Percentiles rank a stretch among this genome's conserved stretches.
phyloP scores from a whole-genome alignment of 2,329 filamentous ascomycete genomes.

The Penicillium glabrum region DNA sequence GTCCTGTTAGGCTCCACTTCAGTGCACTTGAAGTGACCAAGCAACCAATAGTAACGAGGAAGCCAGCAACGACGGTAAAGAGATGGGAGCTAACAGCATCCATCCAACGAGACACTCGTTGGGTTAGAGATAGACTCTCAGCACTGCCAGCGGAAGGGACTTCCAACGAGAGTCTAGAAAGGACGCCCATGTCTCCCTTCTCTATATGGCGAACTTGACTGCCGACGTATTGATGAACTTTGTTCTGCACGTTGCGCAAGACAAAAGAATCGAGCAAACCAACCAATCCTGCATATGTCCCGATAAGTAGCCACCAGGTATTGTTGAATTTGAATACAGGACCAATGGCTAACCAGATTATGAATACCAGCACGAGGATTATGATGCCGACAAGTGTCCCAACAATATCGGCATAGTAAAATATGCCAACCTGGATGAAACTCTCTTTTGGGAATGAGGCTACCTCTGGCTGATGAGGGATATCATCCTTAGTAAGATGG shows the following conservation, averaged over 20 bases:
- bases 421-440: constrained; percentile 38
- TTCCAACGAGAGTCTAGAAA: neutral
- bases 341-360: constrained; percentile 42
- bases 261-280: constrained; percentile 49
- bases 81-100: constrained; percentile 28
- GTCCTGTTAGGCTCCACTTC: constrained; percentile 34
- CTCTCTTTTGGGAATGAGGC: constrained; percentile 22
- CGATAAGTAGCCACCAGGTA: constrained; percentile 52
- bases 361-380: constrained; percentile 38
- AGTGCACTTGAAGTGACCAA: constrained; percentile 29
- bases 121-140: constrained; percentile 3
- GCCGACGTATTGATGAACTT: constrained; percentile 20
- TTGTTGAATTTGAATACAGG: constrained; percentile 40
- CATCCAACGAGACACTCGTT: constrained; percentile 22
- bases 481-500: constrained; percentile 13
- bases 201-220: constrained; percentile 14
- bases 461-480: constrained; percentile 15
- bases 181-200: constrained; percentile 10
- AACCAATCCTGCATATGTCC: constrained; percentile 50
- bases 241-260: constrained; percentile 45
- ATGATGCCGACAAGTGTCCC: constrained; percentile 43
- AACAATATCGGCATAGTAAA: constrained; percentile 42
- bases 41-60: constrained; percentile 29
- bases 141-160: no score
- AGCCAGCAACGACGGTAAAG: constrained; percentile 26